These are phyloP conservation scores for Astrothelium subdiscretum DNA, from an alignment of 495 filamentous ascomycete species.

Conservation along the genomic window DNA sequence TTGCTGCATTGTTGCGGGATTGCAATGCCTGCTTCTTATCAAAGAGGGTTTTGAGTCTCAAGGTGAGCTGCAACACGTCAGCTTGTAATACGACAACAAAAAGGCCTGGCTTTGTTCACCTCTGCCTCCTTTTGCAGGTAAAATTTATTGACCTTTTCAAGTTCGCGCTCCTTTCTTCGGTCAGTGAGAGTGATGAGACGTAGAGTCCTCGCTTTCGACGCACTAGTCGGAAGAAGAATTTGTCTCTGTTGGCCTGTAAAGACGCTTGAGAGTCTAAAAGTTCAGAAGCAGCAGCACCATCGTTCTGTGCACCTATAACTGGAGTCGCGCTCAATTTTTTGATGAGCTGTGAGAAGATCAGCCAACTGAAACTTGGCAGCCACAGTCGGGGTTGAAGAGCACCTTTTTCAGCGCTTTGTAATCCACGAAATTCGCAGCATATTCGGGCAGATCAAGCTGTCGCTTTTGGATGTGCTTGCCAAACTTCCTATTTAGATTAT, in stretches of 20 bases:
- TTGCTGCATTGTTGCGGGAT: constrained; percentile 50
- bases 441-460: constrained; percentile 97
- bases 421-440: constrained; percentile 97
- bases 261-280: constrained; percentile 66
- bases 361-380: not conserved
- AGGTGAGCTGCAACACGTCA: constrained; percentile 55
- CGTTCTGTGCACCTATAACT: constrained; percentile 62
- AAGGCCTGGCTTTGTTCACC: constrained; percentile 34
- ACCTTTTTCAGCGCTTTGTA: constrained; percentile 99
- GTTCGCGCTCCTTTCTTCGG: constrained; percentile 66
- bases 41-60: constrained; percentile 78
- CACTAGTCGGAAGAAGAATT: constrained; percentile 97
- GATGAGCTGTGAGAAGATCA: constrained; percentile 60
- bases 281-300: constrained; percentile 37
- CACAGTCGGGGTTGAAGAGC: not conserved
- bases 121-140: constrained; percentile 97
- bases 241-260: constrained; percentile 94
- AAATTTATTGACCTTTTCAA: constrained; percentile 97
- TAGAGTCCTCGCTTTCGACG: constrained; percentile 14
- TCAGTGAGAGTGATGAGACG: not conserved
- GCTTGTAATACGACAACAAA: not conserved
- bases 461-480: constrained; percentile 98
- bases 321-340: constrained; percentile 92
- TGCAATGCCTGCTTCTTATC: constrained; percentile 89
- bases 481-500: constrained; percentile 67